phyloP scores from a whole-genome alignment of 345 rosid species.

The Citrus hindsii region DNA sequence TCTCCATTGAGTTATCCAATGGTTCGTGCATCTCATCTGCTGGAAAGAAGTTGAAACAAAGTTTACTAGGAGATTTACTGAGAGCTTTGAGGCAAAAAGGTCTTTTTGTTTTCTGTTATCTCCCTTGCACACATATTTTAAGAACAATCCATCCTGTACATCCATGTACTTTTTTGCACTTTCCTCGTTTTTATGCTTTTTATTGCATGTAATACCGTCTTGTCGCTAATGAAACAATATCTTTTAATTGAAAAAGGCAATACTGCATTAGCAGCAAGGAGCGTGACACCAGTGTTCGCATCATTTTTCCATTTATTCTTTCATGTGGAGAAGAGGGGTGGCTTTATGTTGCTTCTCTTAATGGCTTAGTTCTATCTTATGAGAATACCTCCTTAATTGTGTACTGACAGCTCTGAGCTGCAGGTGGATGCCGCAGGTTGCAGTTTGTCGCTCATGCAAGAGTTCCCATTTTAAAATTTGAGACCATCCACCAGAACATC shows the following conservation, averaged over 20 bases:
- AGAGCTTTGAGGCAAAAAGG: conserved; percentile 62
- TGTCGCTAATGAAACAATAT: background rate
- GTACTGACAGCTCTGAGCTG: conserved; percentile 4
- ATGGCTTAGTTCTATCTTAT: conserved; percentile 8
- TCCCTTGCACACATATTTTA: background rate
- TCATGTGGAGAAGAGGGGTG: background rate
- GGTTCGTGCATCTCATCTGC: conserved; percentile 54
- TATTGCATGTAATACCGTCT: background rate
- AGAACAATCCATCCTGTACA: background rate
- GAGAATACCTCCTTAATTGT: background rate
- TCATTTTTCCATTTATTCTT: background rate
- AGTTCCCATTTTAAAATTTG: conserved; percentile 82
- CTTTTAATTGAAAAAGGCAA: background rate
- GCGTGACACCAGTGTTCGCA: background rate
- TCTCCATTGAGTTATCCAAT: conserved; percentile 56
- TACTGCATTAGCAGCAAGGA: background rate
- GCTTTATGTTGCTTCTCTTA: background rate
- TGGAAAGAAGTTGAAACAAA: conserved; percentile 68
- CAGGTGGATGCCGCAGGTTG: conserved; percentile 56
- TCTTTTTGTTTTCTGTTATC: conserved; percentile 10
- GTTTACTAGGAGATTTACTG: conserved; percentile 48
- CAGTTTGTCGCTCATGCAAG: conserved; percentile 60
- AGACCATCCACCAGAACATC: conserved; percentile 41
- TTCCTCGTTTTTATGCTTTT: background rate
- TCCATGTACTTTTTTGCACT: background rate